A percentile compares a stretch with the other conserved stretches of the same genome.
phyloP scores from a whole-genome alignment of 768 basidiomycete genomes.

The Lanmaoa rubissima region DNA sequence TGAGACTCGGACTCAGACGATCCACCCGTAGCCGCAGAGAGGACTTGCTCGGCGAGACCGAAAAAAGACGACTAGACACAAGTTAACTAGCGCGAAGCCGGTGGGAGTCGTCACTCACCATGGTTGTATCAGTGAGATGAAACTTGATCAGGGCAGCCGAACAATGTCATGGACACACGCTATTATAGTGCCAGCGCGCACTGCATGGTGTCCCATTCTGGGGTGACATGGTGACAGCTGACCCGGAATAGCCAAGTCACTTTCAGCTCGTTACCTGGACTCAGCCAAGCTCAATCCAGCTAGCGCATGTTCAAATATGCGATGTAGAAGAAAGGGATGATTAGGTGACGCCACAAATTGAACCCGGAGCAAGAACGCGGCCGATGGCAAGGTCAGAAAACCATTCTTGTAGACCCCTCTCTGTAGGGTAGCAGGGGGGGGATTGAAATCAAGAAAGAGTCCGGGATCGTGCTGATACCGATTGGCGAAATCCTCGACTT shows the following conservation, averaged over 20 bases:
- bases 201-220: slow-evolving; percentile 23
- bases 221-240: slow-evolving; percentile 22
- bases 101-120: slow-evolving; percentile 19
- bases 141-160: slow-evolving; percentile 8
- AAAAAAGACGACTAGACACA: slow-evolving; percentile 58
- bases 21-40: slow-evolving; percentile 43
- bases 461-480: background rate
- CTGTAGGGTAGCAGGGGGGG: background rate
- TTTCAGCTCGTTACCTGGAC: background rate
- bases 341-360: background rate
- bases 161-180: slow-evolving; percentile 3
- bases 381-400: background rate
- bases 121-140: slow-evolving; percentile 11
- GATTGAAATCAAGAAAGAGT: background rate
- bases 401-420: background rate
- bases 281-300: background rate
- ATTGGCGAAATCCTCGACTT: background rate
- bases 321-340: background rate
- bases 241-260: slow-evolving; percentile 2
- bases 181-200: slow-evolving; percentile 16
- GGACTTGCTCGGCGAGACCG: slow-evolving; percentile 67
- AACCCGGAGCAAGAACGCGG: background rate
- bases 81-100: background rate
- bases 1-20: background rate
- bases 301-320: background rate